A percentile compares a stretch with the other conserved stretches of the same genome.
phyloP scores from a whole-genome alignment of 1,284 basidiomycete species.

The Microstroma glucosiphilum region DNA sequence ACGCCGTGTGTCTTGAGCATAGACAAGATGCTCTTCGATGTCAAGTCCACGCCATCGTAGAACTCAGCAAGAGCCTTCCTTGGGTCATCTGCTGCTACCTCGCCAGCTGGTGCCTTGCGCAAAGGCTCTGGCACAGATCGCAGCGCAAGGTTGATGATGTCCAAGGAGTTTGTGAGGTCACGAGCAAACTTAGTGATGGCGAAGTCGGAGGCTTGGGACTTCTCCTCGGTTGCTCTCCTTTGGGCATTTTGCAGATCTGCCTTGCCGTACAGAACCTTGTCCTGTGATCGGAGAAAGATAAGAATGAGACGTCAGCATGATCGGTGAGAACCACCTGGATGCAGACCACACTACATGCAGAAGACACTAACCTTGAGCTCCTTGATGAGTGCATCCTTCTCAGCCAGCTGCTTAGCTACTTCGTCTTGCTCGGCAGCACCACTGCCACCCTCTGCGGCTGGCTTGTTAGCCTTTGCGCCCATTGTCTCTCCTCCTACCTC shows the following conservation, averaged over 20 bases:
- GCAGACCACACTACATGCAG: not conserved
- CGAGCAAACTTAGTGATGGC: slow-evolving; percentile 83
- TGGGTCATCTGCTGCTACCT: slow-evolving; percentile 41
- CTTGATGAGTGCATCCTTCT: slow-evolving; percentile 49
- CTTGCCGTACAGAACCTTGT: slow-evolving; percentile 47
- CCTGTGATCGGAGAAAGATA: slow-evolving; percentile 19
- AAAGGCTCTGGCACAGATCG: slow-evolving; percentile 63
- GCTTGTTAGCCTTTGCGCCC: slow-evolving; percentile 24
- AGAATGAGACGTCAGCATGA: slow-evolving; percentile 4
- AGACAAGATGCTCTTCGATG: slow-evolving; percentile 79
- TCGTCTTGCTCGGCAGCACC: slow-evolving; percentile 14
- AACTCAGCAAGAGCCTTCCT: slow-evolving; percentile 38
- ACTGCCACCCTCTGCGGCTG: slow-evolving; percentile 11
- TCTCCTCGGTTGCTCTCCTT: slow-evolving; percentile 80
- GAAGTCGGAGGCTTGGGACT: slow-evolving; percentile 83
- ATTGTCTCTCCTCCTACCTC: slow-evolving; percentile 31
- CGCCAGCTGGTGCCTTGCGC: slow-evolving; percentile 47
- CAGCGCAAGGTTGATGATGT: slow-evolving; percentile 82
- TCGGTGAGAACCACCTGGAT: not conserved
- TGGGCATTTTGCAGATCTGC: slow-evolving; percentile 94
- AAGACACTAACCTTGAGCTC: slow-evolving; percentile 26
- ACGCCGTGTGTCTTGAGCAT: slow-evolving; percentile 87
- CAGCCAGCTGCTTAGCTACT: slow-evolving; percentile 38
- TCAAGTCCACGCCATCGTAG: slow-evolving; percentile 81
- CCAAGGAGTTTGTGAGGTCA: slow-evolving; percentile 84